Evolutionary conservation across 2,329 filamentous ascomycete species (phyloP), one percentile per base, ranked within the genome.

Genomic region (Pseudocercospora cruenta): DNA sequence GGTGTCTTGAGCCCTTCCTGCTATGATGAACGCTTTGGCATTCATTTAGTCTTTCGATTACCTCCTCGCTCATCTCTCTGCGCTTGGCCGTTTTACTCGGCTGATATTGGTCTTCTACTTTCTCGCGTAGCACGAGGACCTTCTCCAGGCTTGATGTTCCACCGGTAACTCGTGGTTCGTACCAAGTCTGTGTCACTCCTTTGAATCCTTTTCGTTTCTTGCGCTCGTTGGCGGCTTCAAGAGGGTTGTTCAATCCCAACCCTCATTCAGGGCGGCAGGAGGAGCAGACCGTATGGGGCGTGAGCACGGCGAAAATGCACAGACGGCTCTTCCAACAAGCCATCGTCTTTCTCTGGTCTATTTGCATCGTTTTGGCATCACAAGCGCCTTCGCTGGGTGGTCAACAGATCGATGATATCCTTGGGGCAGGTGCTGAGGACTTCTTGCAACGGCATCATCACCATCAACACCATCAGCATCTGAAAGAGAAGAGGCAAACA

Each of bases 401-500:
- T 16, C 22, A 19, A 4, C 2, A 55, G 16, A 33, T 28, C 51
- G 24, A 55, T 55, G 22, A 55, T 33, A 26, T 55, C 26, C 5
- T 26, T 1, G 51, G 26, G 3, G 22, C 21, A 31, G 12, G 26
- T 10, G 51, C 51, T 55, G 51, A 26, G 12, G 26, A 26, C 8
- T 28, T 55, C 51, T 6, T 58, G n/a, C 55, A 43, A 26, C 55
- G 4, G 9, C 28, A 58, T 4, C 55, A 43, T 31, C 51, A 55
- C 26, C 55, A 58, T 26, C 55, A 58, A 31, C 55, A 58, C n/a
- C 55, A 58, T 10, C 55, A 58, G 33, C 28, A 58, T 24, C 16
- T 43, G 26, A 62, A 39, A 24, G 47, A 39, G 7, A 54, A 51
- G 28, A 62, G 60, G n/a, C 47, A 54, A 51, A 16, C 22, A 4